Conservation (phyloP, 176 grass and related monocot species). For the Raddia guianensis region DNA sequence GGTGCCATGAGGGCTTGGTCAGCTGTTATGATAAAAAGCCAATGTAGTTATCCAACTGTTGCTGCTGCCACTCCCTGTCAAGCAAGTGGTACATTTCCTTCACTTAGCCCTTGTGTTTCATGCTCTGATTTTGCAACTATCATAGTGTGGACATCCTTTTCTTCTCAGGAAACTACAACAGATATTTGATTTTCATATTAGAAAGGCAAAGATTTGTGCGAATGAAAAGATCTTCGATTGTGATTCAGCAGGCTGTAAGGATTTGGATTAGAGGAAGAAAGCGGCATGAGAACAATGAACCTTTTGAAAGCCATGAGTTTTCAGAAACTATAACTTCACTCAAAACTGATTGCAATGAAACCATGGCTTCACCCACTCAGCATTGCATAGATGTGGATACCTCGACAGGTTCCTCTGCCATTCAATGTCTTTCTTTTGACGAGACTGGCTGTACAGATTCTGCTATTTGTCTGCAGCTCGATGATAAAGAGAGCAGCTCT, state of each 20-base stretch:
- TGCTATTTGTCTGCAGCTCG: conserved; percentile 7
- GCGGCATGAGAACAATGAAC: conserved; percentile 5
- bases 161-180: conserved; percentile 42
- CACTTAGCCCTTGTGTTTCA: not conserved
- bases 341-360: conserved; percentile 27
- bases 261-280: conserved; percentile 50
- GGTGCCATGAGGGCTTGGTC: conserved; percentile 50
- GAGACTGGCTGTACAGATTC: conserved; percentile 1
- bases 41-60: not conserved
- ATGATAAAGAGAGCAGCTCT: not conserved
- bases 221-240: conserved; percentile 51
- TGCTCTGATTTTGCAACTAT: conserved; percentile 18
- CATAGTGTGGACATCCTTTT: conserved; percentile 5
- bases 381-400: conserved; percentile 3
- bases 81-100: conserved; percentile 38
- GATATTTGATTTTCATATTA: conserved; percentile 50
- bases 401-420: conserved; percentile 18
- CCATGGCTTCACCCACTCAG: conserved; percentile 12
- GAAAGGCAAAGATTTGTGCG: conserved; percentile 62
- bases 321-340: conserved; percentile 22
- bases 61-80: conserved; percentile 9
- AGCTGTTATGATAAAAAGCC: conserved; percentile 30
- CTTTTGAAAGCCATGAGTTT: conserved; percentile 18
- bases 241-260: conserved; percentile 55
- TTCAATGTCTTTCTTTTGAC: conserved; percentile 22